Evolutionary conservation across 306 rosid species (phyloP).

Genomic region (Lathyrus tuberosus): DNA sequence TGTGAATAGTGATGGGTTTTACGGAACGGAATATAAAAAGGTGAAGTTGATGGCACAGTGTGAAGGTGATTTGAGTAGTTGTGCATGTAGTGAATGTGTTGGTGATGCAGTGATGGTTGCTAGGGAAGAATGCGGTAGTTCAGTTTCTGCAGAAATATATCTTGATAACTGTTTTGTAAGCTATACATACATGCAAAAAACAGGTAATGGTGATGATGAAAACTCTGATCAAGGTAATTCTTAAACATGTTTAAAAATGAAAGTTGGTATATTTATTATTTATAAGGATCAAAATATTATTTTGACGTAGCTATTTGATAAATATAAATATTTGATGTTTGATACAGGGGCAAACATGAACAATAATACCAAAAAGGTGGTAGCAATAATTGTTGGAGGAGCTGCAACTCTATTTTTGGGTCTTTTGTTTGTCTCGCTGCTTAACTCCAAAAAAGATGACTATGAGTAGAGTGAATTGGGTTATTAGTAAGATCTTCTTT

Average conservation of each 20-base stretch:
- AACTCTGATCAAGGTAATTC: constrained; percentile 41
- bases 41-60: constrained; percentile 73
- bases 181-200: constrained; percentile 43
- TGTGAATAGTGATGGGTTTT: constrained; percentile 47
- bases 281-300: too few species aligned
- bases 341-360: constrained; percentile 32
- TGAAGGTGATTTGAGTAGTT: constrained; percentile 50
- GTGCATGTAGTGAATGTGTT: constrained; percentile 69
- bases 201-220: not conserved
- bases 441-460: constrained; percentile 62
- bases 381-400: constrained; percentile 70
- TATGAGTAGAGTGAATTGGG: constrained; percentile 6
- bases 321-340: too few species aligned
- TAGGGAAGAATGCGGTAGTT: constrained; percentile 48
- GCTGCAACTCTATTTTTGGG: constrained; percentile 53
- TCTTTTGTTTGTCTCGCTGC: constrained; percentile 42
- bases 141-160: constrained; percentile 63
- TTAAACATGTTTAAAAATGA: too few species aligned
- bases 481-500: not conserved
- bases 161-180: constrained; percentile 59
- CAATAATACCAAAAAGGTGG: constrained; percentile 37
- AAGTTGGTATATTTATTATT: too few species aligned
- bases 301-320: too few species aligned
- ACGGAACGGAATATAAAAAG: constrained; percentile 25
- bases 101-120: constrained; percentile 54